Percentiles rank a stretch among this genome's conserved stretches.
Conservation (phyloP, 1,139 yeast species). For the Nakaseomyces bracarensis region DNA sequence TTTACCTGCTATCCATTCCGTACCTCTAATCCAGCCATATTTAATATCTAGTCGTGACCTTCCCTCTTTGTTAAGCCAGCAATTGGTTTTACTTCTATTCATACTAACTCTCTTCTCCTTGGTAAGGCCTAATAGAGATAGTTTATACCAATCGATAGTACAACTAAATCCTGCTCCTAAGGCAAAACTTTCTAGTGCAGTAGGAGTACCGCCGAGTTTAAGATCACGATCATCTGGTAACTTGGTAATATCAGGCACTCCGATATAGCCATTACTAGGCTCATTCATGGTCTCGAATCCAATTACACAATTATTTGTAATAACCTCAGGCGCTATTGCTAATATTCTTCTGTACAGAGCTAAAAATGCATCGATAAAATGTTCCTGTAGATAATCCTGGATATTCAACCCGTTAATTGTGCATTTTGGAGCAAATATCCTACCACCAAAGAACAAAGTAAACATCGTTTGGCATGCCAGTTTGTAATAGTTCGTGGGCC, state of each 20-base stretch:
- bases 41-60: conserved; percentile 44
- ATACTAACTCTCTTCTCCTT: conserved; percentile 47
- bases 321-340: conserved; percentile 43
- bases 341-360: conserved; percentile 48
- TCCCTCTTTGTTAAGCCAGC: conserved; percentile 49
- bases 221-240: conserved; percentile 50
- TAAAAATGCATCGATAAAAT: conserved; percentile 48
- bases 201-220: conserved; percentile 61
- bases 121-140: conserved; percentile 66
- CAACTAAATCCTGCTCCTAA: conserved; percentile 68
- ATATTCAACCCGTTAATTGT: conserved; percentile 62
- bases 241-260: conserved; percentile 40
- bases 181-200: conserved; percentile 49
- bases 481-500: conserved; percentile 83
- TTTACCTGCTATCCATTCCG: conserved; percentile 59
- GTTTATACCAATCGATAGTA: conserved; percentile 56
- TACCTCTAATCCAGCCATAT: conserved; percentile 62
- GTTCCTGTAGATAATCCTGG: conserved; percentile 66
- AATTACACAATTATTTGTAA: conserved; percentile 42
- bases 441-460: conserved; percentile 77
- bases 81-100: conserved; percentile 59
- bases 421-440: conserved; percentile 59
- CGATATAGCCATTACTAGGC: conserved; percentile 64
- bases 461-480: conserved; percentile 77
- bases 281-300: conserved; percentile 89